Evolutionary conservation across 768 basidiomycete species (phyloP), one percentile per base, ranked within the genome.

Genomic region (Agaricus sinodeliciosus): DNA sequence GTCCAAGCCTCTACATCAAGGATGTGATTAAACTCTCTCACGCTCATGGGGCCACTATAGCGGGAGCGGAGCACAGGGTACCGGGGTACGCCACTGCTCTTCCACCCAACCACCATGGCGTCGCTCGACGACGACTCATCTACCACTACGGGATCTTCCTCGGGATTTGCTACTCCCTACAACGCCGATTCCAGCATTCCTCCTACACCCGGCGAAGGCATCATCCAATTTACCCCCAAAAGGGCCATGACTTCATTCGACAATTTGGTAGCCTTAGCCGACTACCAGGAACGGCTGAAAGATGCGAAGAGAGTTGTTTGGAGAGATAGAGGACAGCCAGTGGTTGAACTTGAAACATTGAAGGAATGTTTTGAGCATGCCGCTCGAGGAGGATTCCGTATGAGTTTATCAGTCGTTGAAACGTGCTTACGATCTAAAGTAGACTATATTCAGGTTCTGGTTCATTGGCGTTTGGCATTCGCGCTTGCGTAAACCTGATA

Each of bases 401-500:
- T 66, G 87, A 80, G 43, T 37, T 40, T 13, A 36, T 48, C 31
- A 28, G 54, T 50, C 9, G n/a, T 41, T n/a, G 27, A 48, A 45
- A 19, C 16, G 39, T 22, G 49, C 12, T 19, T 31, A 27, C 40
- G 11, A 2, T 27, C 48, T 22, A 19, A 13, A 15, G 18, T 16
- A 35, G 12, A 52, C 4, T 37, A 31, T 49, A 25, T 49, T 16
- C 60, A 94, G 92, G 94, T 52, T 88, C 94, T 19, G 87, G 84
- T 12, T 66, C 82, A 0, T 72, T 97, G 15, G 93, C 87, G 0
- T 92, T 90, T 58, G 80, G 80, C 31, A 84, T 95, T 31, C 79
- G 94, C 18, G 87, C 91, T 0, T 83, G 84, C 18, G 76, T 98
- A 25, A 96, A 93, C 63, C 63, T 94, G 12, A 80, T 93, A 9